Percentiles rank a stretch among this genome's conserved stretches.
These are phyloP conservation scores for Epichloe gansuensis DNA, from an alignment of 2,329 filamentous ascomycete species.

Conservation along the genomic window DNA sequence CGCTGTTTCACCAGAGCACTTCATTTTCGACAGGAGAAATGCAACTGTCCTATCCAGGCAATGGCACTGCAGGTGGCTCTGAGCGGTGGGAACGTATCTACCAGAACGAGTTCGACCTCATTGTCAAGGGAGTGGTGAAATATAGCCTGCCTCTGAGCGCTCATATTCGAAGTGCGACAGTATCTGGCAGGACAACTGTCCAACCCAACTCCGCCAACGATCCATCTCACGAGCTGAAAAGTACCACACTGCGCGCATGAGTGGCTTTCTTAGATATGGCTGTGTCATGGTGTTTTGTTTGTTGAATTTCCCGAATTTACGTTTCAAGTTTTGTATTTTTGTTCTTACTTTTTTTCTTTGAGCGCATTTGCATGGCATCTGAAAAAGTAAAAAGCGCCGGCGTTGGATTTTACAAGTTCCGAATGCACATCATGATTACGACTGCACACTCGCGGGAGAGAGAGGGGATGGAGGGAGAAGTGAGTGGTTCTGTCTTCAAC, in stretches of 20 bases:
- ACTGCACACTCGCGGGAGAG: conserved; percentile 13
- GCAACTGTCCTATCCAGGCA: conserved; percentile 71
- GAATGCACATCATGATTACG: conserved; percentile 17
- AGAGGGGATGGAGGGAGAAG: not conserved
- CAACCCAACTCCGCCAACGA: conserved; percentile 51
- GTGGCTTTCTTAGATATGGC: too few relatives aligned
- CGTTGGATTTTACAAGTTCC: conserved; percentile 21
- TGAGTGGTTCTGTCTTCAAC: conserved; percentile 11
- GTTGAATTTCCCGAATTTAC: not conserved
- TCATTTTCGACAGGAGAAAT: conserved; percentile 73
- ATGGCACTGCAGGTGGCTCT: conserved; percentile 74
- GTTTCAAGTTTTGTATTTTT: not conserved
- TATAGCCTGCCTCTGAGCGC: conserved; percentile 58
- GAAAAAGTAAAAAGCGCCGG: conserved; percentile 17
- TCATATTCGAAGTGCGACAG: conserved; percentile 44
- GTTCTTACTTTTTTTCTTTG: conserved; percentile 18
- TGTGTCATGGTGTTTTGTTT: not conserved
- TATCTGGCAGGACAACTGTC: conserved; percentile 47
- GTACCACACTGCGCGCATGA: conserved; percentile 36
- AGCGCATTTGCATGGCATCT: conserved; percentile 26
- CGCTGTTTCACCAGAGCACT: conserved; percentile 64
- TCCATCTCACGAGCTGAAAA: conserved; percentile 59
- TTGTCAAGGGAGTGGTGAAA: conserved; percentile 80
- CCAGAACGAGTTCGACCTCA: conserved; percentile 84
- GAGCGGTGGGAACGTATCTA: conserved; percentile 85